A percentile compares a stretch with the other conserved stretches of the same genome.
Evolutionary conservation across 2,329 filamentous ascomycete species (phyloP).

Genomic region (Huntiella savannae): DNA sequence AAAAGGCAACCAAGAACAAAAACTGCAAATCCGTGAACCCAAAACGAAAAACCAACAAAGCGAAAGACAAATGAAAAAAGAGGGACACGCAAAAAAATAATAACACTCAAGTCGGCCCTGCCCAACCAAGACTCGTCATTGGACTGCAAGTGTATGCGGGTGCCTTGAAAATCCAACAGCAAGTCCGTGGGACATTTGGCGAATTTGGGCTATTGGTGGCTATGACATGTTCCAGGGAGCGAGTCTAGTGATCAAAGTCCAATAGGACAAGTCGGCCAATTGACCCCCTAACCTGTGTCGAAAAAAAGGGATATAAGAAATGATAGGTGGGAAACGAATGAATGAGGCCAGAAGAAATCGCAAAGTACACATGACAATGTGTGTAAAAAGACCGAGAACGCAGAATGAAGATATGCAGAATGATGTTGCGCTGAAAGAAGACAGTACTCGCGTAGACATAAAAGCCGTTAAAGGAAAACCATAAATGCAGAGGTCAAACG

Average conservation of each 20-base stretch:
- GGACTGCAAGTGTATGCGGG: no score
- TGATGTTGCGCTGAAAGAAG: background rate
- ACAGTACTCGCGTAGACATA: background rate
- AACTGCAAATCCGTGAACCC: slow-evolving; percentile 13
- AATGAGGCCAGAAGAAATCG: background rate
- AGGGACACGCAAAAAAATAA: no score
- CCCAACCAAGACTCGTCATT: no score
- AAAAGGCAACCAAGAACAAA: slow-evolving; percentile 3
- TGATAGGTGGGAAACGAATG: background rate
- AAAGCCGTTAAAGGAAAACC: background rate
- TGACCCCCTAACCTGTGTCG: no score
- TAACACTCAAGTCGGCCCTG: no score
- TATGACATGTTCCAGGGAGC: no score
- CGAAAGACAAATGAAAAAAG: background rate
- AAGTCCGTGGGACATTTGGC: no score
- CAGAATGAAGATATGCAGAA: slow-evolving; percentile 1
- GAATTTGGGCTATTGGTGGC: no score
- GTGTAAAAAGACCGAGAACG: background rate
- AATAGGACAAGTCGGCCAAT: no score
- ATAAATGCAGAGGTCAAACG: background rate
- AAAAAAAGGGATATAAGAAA: background rate
- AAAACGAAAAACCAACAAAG: slow-evolving; percentile 17
- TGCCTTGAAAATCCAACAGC: background rate
- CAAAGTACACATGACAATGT: slow-evolving; percentile 1
- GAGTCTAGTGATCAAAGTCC: no score